Evolutionary conservation across 108 stramenopile species (phyloP).

Genomic region (Stephanodiscus triporus): DNA sequence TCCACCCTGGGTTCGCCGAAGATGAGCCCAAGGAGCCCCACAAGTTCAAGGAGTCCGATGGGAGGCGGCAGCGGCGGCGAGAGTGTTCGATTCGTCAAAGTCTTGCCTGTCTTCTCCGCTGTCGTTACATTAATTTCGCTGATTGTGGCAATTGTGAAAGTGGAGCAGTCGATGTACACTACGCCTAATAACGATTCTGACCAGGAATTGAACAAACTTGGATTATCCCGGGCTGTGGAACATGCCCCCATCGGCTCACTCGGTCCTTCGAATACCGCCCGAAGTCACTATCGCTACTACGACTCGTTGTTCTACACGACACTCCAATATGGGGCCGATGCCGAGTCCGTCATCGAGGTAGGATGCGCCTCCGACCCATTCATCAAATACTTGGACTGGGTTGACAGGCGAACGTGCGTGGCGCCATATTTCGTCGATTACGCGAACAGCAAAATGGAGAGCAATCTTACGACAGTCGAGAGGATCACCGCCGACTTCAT

Average conservation of each 20-base stretch:
- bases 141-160: no score
- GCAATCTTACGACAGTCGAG: constrained; percentile 11
- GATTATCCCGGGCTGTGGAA: neutral
- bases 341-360: constrained; percentile 31
- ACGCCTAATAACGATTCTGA: no score
- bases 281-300: constrained; percentile 23
- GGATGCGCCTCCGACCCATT: constrained; percentile 41
- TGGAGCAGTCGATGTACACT: no score
- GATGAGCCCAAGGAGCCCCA: no score
- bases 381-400: constrained; percentile 28
- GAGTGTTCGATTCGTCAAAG: no score
- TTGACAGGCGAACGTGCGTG: constrained; percentile 33
- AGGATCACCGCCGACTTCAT: constrained; percentile 38
- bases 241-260: constrained; percentile 23
- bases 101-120: no score
- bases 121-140: no score
- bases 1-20: no score
- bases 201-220: no score
- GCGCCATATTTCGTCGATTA: constrained; percentile 41
- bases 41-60: constrained; percentile 2
- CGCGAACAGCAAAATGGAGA: constrained; percentile 9
- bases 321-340: constrained; percentile 27
- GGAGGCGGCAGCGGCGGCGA: no score
- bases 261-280: constrained; percentile 14
- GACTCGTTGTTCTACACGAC: constrained; percentile 32